These are phyloP conservation scores for Vitis labrusca DNA, from an alignment of 164 flowering plant species.

Conservation along the genomic window DNA sequence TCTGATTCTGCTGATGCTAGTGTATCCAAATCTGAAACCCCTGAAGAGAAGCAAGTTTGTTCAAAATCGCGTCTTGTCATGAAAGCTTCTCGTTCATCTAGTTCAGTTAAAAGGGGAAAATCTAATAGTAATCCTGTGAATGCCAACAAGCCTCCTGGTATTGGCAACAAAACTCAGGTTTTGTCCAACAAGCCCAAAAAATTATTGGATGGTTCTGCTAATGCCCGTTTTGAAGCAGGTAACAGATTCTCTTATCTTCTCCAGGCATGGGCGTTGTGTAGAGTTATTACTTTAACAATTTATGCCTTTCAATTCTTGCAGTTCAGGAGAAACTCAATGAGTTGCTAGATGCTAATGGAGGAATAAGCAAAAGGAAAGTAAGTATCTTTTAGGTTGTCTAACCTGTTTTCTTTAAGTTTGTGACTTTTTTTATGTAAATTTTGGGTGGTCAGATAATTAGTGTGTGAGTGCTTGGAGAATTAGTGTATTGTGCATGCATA, in stretches of 20 bases:
- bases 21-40: slow-evolving; percentile 22
- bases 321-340: slow-evolving; percentile 88
- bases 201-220: slow-evolving; percentile 35
- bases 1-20: slow-evolving; percentile 24
- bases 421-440: not conserved
- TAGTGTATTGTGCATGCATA: not conserved
- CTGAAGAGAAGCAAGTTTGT: slow-evolving; percentile 28
- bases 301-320: slow-evolving; percentile 34
- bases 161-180: slow-evolving; percentile 25
- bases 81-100: slow-evolving; percentile 46
- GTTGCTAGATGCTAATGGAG: slow-evolving; percentile 82
- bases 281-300: not conserved
- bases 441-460: not conserved
- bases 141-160: slow-evolving; percentile 14
- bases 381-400: slow-evolving; percentile 13
- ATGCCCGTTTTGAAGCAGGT: slow-evolving; percentile 76
- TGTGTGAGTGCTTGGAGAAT: not conserved
- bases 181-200: slow-evolving; percentile 51
- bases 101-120: slow-evolving; percentile 61
- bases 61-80: slow-evolving; percentile 29
- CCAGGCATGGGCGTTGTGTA: not conserved
- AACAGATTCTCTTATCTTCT: slow-evolving; percentile 7
- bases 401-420: not conserved
- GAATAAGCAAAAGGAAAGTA: slow-evolving; percentile 87
- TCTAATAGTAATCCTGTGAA: slow-evolving; percentile 10